Percentiles rank a stretch among this genome's conserved stretches.
Evolutionary conservation across 2,329 filamentous ascomycete genomes (phyloP).

Genomic region (Plenodomus biglobosus): DNA sequence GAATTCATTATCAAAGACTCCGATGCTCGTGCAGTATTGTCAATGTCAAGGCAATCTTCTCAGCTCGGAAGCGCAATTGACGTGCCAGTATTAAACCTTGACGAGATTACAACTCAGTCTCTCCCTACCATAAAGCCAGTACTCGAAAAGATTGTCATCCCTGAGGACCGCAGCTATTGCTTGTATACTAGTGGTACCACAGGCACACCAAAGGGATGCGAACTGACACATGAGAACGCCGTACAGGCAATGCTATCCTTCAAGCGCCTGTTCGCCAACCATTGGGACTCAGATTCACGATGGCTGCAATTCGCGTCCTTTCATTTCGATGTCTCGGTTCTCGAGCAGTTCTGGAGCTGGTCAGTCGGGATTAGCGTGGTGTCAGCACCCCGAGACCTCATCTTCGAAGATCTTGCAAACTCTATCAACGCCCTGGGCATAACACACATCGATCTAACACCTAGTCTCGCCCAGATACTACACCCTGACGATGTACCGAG

Average conservation of each 20-base stretch:
- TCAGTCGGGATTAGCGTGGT: conserved; percentile 84
- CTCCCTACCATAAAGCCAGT: conserved; percentile 40
- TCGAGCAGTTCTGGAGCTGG: conserved; percentile 97
- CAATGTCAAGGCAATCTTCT: conserved; percentile 50
- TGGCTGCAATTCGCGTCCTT: conserved; percentile 95
- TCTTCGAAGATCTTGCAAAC: conserved; percentile 78
- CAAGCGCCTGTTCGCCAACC: conserved; percentile 70
- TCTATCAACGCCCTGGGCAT: conserved; percentile 73
- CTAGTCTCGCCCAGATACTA: conserved; percentile 77
- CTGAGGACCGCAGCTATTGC: conserved; percentile 72
- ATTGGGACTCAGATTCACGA: conserved; percentile 72
- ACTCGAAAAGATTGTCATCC: conserved; percentile 28
- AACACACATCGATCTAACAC: conserved; percentile 90
- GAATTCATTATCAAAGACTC: conserved; percentile 79
- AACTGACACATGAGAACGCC: conserved; percentile 84
- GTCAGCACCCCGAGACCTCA: conserved; percentile 77
- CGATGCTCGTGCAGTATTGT: conserved; percentile 63
- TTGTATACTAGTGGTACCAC: conserved; percentile 88
- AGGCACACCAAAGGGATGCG: conserved; percentile 82
- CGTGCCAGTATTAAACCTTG: conserved; percentile 51
- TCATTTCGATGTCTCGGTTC: conserved; percentile 89
- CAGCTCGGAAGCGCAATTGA: conserved; percentile 40
- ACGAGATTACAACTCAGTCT: conserved; percentile 42
- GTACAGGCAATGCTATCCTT: conserved; percentile 91
- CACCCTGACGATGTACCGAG: conserved; percentile 79